Base-by-base conservation (phyloP, 495 filamentous ascomycete genomes). In the Niebla homalea region DNA sequence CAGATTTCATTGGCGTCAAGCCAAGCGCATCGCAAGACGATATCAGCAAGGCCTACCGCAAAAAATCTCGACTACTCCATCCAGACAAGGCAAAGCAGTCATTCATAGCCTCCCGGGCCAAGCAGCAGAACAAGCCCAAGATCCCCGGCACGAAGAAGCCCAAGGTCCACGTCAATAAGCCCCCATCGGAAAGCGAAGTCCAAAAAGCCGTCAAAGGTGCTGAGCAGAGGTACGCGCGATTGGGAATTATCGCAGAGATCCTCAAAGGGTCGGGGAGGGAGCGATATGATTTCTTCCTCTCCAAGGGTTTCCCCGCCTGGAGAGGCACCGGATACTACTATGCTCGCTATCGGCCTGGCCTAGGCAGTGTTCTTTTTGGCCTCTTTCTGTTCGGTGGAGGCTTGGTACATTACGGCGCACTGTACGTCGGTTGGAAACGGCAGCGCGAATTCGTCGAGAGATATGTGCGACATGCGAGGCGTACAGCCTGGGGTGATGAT, bases 271-370 rank as follows among this genome's bases (percentile, higher is more conserved):
- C 79, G 2, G 69, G 70, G 19, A 78, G 93, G 38, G 87, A 85
- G 58, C 84, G 93, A 46, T 99, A 99, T 64, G 89, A 99, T 64
- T 80, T 95, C 64, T 99, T 99, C 70, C 70, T 99, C 48, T 74
- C 71, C 59, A 87, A 96, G 67, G 92, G 92, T 19, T 99, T 99
- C 67, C 92, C 92, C 11, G 80, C 76, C 43, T 98, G 93, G 92
- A 86, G 85, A 64, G 92, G 93, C 32, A 96, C 92, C 16, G 93
- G 89, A 47, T 99, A 97, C 73, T 97, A 96, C 73, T 99, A 97
- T 69, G 81, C 74, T 48, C 83, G 92, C 6, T 95, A 87, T 74
- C 78, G 92, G 23, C 92, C 92, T 1, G 92, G 92, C 11, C 69
- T 96, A 10, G 87, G 85, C 18, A 81, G 82, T 10, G 92, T 96